Conservation (phyloP, 495 filamentous ascomycete species). For the Halenospora varia region DNA sequence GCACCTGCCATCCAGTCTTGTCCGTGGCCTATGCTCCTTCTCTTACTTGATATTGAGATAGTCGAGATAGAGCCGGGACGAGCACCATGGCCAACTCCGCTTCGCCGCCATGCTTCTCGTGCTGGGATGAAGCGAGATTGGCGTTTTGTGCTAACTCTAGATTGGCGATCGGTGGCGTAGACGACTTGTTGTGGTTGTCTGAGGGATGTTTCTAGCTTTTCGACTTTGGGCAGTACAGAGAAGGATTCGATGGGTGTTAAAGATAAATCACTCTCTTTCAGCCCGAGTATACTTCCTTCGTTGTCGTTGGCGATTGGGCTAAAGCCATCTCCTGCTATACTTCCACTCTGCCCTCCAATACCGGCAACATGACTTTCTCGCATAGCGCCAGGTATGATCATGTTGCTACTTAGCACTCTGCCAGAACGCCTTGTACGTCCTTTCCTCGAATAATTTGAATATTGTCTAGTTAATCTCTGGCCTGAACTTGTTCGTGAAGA, state of each 20-base stretch:
- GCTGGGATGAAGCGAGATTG: conserved; percentile 1
- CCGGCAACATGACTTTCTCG: background rate
- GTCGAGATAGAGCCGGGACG: background rate
- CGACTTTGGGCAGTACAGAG: background rate
- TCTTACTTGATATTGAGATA: conserved; percentile 4
- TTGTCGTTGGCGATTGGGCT: background rate
- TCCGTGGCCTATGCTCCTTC: conserved; percentile 16
- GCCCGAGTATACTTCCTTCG: background rate
- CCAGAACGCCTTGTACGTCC: conserved; percentile 12
- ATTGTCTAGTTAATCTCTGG: conserved; percentile 10
- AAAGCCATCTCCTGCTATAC: background rate
- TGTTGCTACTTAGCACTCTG: background rate
- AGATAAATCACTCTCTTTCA: conserved; percentile 2
- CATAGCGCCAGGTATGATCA: background rate
- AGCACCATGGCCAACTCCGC: conserved; percentile 15
- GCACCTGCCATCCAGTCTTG: conserved; percentile 1
- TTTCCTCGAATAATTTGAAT: conserved; percentile 21
- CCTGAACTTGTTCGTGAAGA: conserved; percentile 11
- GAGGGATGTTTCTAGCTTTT: conserved; percentile 1
- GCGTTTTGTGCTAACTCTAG: background rate
- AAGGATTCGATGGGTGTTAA: conserved; percentile 3
- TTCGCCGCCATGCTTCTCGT: background rate
- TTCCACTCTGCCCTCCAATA: background rate
- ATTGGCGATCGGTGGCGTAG: background rate
- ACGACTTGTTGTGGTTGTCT: background rate